These are phyloP conservation scores for Jacaranda copaia DNA, from an alignment of 257 asterid species.

Conservation along the genomic window DNA sequence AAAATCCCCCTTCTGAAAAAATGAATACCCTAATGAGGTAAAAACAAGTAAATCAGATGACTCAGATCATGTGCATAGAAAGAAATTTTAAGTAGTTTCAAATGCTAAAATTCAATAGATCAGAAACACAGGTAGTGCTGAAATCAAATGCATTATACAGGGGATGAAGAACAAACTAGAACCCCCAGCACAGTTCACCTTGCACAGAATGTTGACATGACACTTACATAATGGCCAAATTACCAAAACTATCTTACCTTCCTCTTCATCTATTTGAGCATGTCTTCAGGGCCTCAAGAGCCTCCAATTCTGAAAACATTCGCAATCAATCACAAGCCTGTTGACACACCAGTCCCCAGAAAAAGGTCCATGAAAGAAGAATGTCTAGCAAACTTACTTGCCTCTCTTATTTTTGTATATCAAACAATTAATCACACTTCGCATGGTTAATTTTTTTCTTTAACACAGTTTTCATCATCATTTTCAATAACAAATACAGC, in stretches of 20 bases:
- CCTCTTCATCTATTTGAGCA: slow-evolving; percentile 99
- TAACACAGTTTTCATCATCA: slow-evolving; percentile 22
- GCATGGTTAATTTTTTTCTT: slow-evolving; percentile 9
- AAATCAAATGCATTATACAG: slow-evolving; percentile 17
- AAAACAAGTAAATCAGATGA: neutral
- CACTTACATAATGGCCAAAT: slow-evolving; percentile 21
- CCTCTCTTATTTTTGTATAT: slow-evolving; percentile 23
- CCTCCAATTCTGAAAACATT: slow-evolving; percentile 79
- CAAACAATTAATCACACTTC: neutral
- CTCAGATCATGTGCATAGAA: slow-evolving; percentile 4
- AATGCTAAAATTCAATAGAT: neutral
- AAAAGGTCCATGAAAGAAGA: neutral
- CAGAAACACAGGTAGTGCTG: slow-evolving; percentile 5
- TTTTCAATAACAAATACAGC: slow-evolving; percentile 20
- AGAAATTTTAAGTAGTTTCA: slow-evolving; percentile 1
- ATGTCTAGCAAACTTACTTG: neutral
- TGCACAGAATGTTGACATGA: slow-evolving; percentile 5
- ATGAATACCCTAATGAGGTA: neutral
- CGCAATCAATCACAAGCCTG: slow-evolving; percentile 28
- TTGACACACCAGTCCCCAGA: neutral
- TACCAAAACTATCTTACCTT: slow-evolving; percentile 59
- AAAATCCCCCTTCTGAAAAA: neutral
- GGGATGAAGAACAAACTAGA: slow-evolving; percentile 24
- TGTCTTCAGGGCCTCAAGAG: slow-evolving; percentile 96
- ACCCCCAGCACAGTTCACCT: slow-evolving; percentile 10